phyloP scores from a whole-genome alignment of 2,329 filamentous ascomycete species.

The Cercospora nicotianae region DNA sequence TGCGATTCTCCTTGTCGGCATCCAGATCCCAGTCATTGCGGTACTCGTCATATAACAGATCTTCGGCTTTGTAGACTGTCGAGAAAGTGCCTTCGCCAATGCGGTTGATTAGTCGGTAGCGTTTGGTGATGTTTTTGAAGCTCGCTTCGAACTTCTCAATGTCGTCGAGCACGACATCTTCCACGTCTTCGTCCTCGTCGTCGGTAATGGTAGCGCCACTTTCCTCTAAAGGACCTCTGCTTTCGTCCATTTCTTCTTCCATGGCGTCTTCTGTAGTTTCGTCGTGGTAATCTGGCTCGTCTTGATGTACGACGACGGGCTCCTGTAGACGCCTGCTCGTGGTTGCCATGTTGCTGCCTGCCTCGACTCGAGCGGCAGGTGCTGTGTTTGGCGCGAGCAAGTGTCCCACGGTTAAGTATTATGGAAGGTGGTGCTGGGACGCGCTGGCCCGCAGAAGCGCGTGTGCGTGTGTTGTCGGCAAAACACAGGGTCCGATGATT shows the following conservation, averaged over 20 bases:
- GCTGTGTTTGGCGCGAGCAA: neutral
- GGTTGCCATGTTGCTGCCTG: slow-evolving; percentile 27
- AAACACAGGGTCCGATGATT: slow-evolving; percentile 7
- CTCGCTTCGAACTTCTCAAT: slow-evolving; percentile 81
- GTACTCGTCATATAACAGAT: slow-evolving; percentile 79
- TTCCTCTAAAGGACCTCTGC: slow-evolving; percentile 51
- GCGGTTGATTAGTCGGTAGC: slow-evolving; percentile 88
- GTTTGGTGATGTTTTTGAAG: slow-evolving; percentile 79
- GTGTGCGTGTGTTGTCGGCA: slow-evolving; percentile 1
- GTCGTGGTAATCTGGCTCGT: slow-evolving; percentile 23
- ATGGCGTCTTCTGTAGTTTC: slow-evolving; percentile 39
- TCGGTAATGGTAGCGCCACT: slow-evolving; percentile 55
- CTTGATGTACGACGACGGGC: slow-evolving; percentile 28
- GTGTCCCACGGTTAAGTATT: neutral
- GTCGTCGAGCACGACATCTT: slow-evolving; percentile 73
- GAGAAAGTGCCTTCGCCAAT: slow-evolving; percentile 99
- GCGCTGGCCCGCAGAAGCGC: slow-evolving; percentile 1
- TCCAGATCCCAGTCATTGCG: slow-evolving; percentile 83
- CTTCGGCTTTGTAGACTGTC: slow-evolving; percentile 97
- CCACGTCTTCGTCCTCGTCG: slow-evolving; percentile 58
- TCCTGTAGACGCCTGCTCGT: slow-evolving; percentile 24
- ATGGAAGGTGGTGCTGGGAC: neutral
- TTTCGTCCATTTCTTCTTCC: slow-evolving; percentile 50
- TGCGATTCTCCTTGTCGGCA: slow-evolving; percentile 43
- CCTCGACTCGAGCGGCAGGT: slow-evolving; percentile 4